phyloP scores from a whole-genome alignment of 345 rosid species.

The Pistacia vera region DNA sequence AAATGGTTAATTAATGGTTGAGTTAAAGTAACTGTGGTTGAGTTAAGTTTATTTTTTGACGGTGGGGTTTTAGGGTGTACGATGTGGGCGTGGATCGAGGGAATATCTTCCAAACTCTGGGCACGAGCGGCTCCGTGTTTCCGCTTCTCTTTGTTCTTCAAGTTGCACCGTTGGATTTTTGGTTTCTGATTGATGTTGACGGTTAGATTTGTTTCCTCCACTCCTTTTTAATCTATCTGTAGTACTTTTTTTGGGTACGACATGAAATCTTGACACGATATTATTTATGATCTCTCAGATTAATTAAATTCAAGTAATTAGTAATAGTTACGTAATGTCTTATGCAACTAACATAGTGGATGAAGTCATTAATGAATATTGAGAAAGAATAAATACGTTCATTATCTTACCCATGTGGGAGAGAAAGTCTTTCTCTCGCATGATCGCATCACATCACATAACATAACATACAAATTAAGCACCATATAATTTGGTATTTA shows the following conservation, averaged over 20 bases:
- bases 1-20: constrained; percentile 7
- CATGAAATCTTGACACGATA: background rate
- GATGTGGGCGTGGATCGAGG: constrained; percentile 20
- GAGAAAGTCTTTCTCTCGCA: no score
- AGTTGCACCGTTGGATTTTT: constrained; percentile 31
- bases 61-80: constrained; percentile 14
- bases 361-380: background rate
- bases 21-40: constrained; percentile 45
- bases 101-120: constrained; percentile 73
- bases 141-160: constrained; percentile 45
- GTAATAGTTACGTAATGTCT: background rate
- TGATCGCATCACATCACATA: no score
- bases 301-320: background rate
- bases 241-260: constrained; percentile 7
- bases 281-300: background rate
- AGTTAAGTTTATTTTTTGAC: constrained; percentile 12
- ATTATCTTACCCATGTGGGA: background rate
- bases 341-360: background rate
- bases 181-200: constrained; percentile 24
- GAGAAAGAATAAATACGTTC: background rate
- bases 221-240: constrained; percentile 13
- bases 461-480: no score
- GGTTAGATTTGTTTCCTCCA: constrained; percentile 26
- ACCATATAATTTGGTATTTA: background rate
- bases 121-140: constrained; percentile 79